phyloP scores from a whole-genome alignment of 2,329 filamentous ascomycete genomes.

The Ustulina deusta region DNA sequence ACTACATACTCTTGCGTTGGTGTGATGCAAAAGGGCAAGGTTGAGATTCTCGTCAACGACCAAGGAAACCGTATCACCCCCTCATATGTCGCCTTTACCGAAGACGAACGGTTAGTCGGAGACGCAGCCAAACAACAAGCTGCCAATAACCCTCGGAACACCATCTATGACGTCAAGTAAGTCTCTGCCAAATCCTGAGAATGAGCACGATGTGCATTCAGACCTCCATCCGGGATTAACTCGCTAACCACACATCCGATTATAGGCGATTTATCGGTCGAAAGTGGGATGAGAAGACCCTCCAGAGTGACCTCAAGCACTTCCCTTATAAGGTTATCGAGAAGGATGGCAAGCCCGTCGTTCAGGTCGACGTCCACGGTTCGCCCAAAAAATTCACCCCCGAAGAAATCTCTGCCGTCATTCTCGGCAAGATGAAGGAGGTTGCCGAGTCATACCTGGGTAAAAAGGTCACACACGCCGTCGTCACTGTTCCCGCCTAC shows the following conservation, averaged over 20 bases:
- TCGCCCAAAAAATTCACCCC: conserved; percentile 79
- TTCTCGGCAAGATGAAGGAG: conserved; percentile 87
- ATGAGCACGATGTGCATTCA: neutral
- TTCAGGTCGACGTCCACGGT: conserved; percentile 78
- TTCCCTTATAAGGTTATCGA: conserved; percentile 95
- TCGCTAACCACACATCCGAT: conserved; percentile 48
- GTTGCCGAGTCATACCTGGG: conserved; percentile 82
- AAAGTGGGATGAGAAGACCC: conserved; percentile 85
- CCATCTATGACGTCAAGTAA: conserved; percentile 87
- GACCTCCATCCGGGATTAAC: conserved; percentile 5
- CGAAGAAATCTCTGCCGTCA: conserved; percentile 84
- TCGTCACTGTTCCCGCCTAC: conserved; percentile 96
- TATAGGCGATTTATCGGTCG: conserved; percentile 83
- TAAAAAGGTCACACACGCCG: conserved; percentile 86
- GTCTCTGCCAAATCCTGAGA: conserved; percentile 50
- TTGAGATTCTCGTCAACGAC: conserved; percentile 96
- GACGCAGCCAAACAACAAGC: conserved; percentile 98
- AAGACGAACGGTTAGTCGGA: conserved; percentile 96
- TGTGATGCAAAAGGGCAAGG: conserved; percentile 96
- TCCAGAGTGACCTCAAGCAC: conserved; percentile 96
- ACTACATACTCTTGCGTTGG: conserved; percentile 91
- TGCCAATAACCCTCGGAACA: conserved; percentile 79
- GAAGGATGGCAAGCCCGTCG: conserved; percentile 89
- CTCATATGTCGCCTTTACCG: conserved; percentile 95
- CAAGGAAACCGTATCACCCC: conserved; percentile 97